Percentiles rank a stretch among this genome's conserved stretches.
Evolutionary conservation across 768 basidiomycete genomes (phyloP).

Genomic region (Suillus plorans): DNA sequence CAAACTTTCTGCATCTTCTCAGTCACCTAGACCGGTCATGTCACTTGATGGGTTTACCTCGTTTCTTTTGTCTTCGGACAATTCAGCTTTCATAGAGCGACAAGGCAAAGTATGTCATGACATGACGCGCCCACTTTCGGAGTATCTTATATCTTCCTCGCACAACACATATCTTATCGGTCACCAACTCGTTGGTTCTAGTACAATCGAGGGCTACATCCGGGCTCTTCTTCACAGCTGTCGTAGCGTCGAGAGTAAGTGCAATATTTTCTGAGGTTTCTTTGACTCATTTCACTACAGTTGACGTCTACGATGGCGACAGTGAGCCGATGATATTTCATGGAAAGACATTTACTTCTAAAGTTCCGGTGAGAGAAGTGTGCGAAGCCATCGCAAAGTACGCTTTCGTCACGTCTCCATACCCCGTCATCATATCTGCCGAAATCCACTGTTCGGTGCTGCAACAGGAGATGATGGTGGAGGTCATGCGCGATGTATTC

Average conservation of each 20-base stretch:
- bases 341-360: conserved; percentile 84
- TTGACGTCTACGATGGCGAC: conserved; percentile 92
- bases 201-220: conserved; percentile 92
- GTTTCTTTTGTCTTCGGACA: conserved; percentile 82
- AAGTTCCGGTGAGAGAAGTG: conserved; percentile 77
- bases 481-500: conserved; percentile 68
- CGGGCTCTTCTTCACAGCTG: conserved; percentile 86
- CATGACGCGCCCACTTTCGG: conserved; percentile 84
- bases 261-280: background rate
- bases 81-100: conserved; percentile 57
- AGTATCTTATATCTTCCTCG: conserved; percentile 87
- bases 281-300: conserved; percentile 37
- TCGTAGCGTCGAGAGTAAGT: conserved; percentile 89
- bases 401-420: conserved; percentile 87
- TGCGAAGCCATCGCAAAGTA: conserved; percentile 86
- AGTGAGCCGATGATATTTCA: conserved; percentile 84
- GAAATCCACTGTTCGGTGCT: conserved; percentile 82
- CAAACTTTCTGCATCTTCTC: conserved; percentile 2
- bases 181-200: conserved; percentile 82
- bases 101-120: conserved; percentile 64
- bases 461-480: conserved; percentile 79
- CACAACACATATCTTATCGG: conserved; percentile 94
- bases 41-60: conserved; percentile 69
- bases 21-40: conserved; percentile 21
- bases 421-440: conserved; percentile 90